These are phyloP conservation scores for Xanthoconium separans DNA, from an alignment of 1,284 basidiomycete species.

Conservation along the genomic window DNA sequence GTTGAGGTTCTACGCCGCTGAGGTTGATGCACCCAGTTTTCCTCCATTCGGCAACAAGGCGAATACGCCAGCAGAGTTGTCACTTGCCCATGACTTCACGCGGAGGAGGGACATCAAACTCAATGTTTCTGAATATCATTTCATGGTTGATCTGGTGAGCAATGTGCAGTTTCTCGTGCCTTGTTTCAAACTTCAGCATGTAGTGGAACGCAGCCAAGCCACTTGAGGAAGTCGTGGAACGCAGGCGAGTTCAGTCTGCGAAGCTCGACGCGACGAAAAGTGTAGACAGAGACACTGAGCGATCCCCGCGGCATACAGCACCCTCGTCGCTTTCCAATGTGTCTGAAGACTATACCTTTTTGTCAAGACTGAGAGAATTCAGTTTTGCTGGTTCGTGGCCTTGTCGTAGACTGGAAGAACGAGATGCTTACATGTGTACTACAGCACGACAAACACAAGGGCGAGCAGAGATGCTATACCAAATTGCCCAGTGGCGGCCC, in stretches of 20 bases:
- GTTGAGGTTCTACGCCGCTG: conserved; percentile 56
- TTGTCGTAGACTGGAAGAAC: background rate
- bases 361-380: conserved; percentile 15
- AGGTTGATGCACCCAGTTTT: conserved; percentile 35
- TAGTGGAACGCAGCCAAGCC: conserved; percentile 32
- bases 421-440: background rate
- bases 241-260: background rate
- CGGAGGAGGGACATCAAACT: conserved; percentile 2
- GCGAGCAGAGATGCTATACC: conserved; percentile 43
- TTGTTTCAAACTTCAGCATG: background rate
- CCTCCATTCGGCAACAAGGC: conserved; percentile 10
- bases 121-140: conserved; percentile 12
- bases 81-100: conserved; percentile 30
- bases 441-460: conserved; percentile 51
- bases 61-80: conserved; percentile 17
- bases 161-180: background rate
- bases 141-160: conserved; percentile 27
- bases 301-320: background rate
- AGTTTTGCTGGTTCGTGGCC: conserved; percentile 28
- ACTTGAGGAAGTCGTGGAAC: conserved; percentile 25
- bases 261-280: conserved; percentile 3
- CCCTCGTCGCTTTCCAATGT: background rate
- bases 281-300: background rate
- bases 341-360: background rate
- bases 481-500: conserved; percentile 38